Base-by-base conservation (phyloP, 2,329 filamentous ascomycete species). In the Claviceps sp. region DNA sequence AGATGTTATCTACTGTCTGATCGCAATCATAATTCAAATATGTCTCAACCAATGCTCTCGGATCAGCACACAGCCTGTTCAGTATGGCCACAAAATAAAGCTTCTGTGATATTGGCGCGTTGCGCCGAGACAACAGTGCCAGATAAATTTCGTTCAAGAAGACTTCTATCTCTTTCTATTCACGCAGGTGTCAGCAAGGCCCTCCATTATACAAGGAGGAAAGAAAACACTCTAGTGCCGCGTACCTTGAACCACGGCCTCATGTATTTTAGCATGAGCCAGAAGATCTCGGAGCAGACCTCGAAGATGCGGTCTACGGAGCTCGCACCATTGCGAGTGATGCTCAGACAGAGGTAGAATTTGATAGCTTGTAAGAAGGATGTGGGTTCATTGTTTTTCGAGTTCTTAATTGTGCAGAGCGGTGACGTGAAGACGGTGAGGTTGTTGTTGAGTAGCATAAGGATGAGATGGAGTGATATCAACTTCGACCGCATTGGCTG, bases 21-120 rank as follows among this genome's bases (percentile, higher is more conserved):
- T 97, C 94, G 69, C 93, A 98, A 65, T 98, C 93, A 63, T 98
- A 98, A 67, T 98, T 98, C 56, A 98, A 78, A 67, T 98, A 98
- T 14, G 90, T 85, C 67, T 98, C 93, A 16, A 98, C 93, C 48
- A 98, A 67, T 0, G 89, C 90, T 58, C 88, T 79, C 1, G 91
- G 88, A 64, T 98, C 93, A 16, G 81, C 82, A 54, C 86, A 90
- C 47, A 98, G 75, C 54, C 91, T 79, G 60, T 88, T 86, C 50
- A 98, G 76, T 26, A 98, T 81, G 54, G 82, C 83, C 66, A 98
- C 80, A 58, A 97, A 93, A 63, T 91, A 89, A 51, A 93, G 79
- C 68, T 97, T 98, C 64, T 98, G 93, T 54, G 89, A 89, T 9
- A 85, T 71, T 4, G 91, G 91, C 0, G 91, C 89, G 54, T 83